Percentiles rank a stretch among this genome's conserved stretches.
Conservation (phyloP, 352 stramenopile species). For the Phytopythium cucurbitacearum region DNA sequence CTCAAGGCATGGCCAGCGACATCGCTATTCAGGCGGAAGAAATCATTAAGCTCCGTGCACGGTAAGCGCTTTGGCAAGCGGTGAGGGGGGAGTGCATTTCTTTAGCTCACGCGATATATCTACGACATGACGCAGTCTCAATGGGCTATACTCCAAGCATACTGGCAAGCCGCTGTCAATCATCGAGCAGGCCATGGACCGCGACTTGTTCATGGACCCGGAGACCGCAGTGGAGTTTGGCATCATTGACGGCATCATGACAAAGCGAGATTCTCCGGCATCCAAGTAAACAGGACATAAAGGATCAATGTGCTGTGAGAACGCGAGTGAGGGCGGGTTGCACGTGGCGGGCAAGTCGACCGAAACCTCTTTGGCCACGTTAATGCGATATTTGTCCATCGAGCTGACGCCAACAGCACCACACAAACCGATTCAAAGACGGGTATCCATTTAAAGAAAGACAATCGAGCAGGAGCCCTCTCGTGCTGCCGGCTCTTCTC, state of each 20-base stretch:
- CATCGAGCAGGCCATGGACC: conserved; percentile 87
- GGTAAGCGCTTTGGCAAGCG: conserved; percentile 19
- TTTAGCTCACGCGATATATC: neutral
- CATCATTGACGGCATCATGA: conserved; percentile 81
- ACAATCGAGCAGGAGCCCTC: no score
- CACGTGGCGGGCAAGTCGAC: no score
- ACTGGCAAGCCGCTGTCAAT: conserved; percentile 66
- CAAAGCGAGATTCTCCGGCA: conserved; percentile 34
- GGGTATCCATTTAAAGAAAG: no score
- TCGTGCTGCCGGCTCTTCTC: no score
- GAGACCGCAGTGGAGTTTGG: conserved; percentile 71
- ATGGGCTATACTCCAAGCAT: conserved; percentile 67
- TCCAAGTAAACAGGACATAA: neutral
- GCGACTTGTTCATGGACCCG: conserved; percentile 85
- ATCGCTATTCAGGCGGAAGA: conserved; percentile 99
- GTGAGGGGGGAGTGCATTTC: conserved; percentile 10
- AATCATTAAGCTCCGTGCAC: conserved; percentile 92
- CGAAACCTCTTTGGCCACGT: no score
- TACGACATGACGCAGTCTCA: conserved; percentile 40
- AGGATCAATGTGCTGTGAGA: no score
- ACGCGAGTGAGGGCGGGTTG: no score
- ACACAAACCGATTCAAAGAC: no score
- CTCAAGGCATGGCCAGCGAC: conserved; percentile 96
- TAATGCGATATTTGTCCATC: no score
- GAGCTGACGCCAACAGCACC: no score